phyloP scores from a whole-genome alignment of 2,329 filamentous ascomycete genomes.

The Fusarium piperis region DNA sequence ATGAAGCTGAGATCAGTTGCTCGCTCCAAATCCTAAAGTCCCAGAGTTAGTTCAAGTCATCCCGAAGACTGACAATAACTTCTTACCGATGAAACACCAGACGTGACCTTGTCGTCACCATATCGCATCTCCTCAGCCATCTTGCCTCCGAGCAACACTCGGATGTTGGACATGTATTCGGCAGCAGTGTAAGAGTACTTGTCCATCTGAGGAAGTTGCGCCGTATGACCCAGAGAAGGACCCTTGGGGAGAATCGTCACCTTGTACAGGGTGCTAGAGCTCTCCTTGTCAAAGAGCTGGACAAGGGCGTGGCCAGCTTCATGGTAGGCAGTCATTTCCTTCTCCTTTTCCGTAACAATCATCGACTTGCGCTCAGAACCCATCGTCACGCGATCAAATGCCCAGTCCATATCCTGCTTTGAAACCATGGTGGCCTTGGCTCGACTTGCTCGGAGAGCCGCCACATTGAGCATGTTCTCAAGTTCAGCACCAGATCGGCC shows the following conservation, averaged over 20 bases:
- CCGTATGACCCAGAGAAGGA: constrained; percentile 85
- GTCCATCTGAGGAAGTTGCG: constrained; percentile 89
- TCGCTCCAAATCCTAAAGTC: constrained; percentile 77
- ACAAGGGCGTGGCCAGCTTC: constrained; percentile 96
- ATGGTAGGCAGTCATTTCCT: constrained; percentile 93
- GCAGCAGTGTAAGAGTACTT: constrained; percentile 88
- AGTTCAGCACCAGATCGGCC: constrained; percentile 96
- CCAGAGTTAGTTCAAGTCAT: constrained; percentile 38
- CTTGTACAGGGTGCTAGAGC: constrained; percentile 87
- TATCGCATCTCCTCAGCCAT: constrained; percentile 92
- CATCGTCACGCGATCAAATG: constrained; percentile 98
- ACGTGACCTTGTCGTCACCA: constrained; percentile 90
- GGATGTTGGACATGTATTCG: constrained; percentile 83
- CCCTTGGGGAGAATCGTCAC: constrained; percentile 96
- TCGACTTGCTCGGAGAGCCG: constrained; percentile 93
- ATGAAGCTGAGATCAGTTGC: constrained; percentile 85
- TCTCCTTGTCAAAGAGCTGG: constrained; percentile 78
- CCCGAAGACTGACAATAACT: background rate
- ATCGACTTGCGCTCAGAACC: constrained; percentile 91
- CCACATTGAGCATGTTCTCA: constrained; percentile 96
- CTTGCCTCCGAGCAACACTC: constrained; percentile 85
- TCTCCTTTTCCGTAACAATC: constrained; percentile 92
- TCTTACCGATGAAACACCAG: constrained; percentile 81
- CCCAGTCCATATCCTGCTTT: constrained; percentile 91
- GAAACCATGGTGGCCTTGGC: constrained; percentile 79